Conservation (phyloP, 352 stramenopile species). For the Pythium phragmitis region DNA sequence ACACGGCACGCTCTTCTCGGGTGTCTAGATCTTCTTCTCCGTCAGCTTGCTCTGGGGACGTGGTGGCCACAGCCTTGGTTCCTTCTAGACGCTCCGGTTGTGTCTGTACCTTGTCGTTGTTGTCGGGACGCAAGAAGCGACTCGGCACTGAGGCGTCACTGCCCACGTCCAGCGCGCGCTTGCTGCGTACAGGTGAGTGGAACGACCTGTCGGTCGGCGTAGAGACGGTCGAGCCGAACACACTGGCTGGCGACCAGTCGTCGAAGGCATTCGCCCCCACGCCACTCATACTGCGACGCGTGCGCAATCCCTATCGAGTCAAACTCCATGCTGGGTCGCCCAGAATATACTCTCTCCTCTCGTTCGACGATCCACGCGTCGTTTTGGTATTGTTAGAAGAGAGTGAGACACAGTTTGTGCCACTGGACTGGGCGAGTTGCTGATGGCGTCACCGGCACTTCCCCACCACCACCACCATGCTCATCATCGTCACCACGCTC, state of each 20-base stretch:
- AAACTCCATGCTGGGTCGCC: not conserved
- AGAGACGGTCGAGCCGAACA: conserved; percentile 29
- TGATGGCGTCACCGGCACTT: not conserved
- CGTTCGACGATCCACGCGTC: not conserved
- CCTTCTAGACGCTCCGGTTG: not conserved
- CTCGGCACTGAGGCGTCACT: not conserved
- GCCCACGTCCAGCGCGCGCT: not conserved
- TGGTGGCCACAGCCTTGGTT: not conserved
- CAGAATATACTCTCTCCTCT: not conserved
- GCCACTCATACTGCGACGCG: not conserved
- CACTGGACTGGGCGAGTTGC: not conserved
- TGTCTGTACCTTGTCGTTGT: not conserved
- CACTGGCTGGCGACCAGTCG: conserved; percentile 46
- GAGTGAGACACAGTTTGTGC: not conserved
- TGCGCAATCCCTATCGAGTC: not conserved
- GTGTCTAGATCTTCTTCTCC: not conserved
- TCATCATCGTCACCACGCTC: not conserved
- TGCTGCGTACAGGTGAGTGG: not conserved
- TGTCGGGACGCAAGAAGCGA: not conserved
- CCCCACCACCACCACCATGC: not conserved
- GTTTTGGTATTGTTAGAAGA: conserved; percentile 15
- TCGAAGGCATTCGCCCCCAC: conserved; percentile 9
- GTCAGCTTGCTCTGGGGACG: not conserved
- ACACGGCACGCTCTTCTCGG: not conserved
- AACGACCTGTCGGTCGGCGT: no score